Percentiles rank a stretch among this genome's conserved stretches.
phyloP scores from a whole-genome alignment of 306 rosid genomes.

The Dalbergia cochinchinensis region DNA sequence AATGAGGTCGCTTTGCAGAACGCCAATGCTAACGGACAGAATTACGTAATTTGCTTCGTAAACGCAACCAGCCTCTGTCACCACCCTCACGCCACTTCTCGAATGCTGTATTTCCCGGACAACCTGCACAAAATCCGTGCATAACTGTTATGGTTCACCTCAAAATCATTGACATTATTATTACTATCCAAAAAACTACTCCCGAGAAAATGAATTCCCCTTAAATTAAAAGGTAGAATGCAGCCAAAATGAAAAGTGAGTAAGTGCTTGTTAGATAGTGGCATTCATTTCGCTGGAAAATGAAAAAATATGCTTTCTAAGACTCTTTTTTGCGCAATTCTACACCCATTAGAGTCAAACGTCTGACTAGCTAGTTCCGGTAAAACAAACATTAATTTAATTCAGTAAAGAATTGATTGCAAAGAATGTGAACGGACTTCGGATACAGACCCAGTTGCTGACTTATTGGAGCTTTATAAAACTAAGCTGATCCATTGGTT shows the following conservation, averaged over 20 bases:
- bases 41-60: constrained; percentile 82
- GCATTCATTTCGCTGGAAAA: no score
- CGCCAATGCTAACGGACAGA: constrained; percentile 95
- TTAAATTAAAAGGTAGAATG: background rate
- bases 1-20: constrained; percentile 91
- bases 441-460: no score
- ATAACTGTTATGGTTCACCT: background rate
- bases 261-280: background rate
- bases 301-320: no score
- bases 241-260: background rate
- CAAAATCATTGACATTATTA: background rate
- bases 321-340: no score
- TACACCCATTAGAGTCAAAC: no score
- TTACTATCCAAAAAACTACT: background rate
- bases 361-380: no score
- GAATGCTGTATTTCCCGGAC: constrained; percentile 89
- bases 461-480: no score
- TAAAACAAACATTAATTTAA: no score
- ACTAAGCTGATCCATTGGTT: constrained; percentile 27
- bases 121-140: constrained; percentile 65
- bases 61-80: constrained; percentile 88
- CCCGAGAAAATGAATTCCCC: background rate
- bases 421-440: no score
- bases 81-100: constrained; percentile 81
- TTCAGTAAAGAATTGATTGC: no score